These are phyloP conservation scores for Epichloe gansuensis DNA, from an alignment of 2,329 filamentous ascomycete genomes.

Conservation along the genomic window DNA sequence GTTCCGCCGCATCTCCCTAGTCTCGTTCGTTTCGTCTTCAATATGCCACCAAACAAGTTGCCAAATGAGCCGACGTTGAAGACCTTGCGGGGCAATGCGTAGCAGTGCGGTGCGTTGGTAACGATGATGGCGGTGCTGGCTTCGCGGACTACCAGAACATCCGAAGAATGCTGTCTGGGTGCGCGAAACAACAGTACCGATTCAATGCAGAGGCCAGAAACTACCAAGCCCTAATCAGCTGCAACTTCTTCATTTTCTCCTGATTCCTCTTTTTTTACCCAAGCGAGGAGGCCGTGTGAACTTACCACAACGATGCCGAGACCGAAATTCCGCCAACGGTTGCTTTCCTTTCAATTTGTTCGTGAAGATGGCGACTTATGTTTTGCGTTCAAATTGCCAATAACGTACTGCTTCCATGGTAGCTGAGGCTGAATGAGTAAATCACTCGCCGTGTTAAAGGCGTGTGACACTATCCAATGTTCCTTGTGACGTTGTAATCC, in stretches of 20 bases:
- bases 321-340: slow-evolving; percentile 24
- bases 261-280: neutral
- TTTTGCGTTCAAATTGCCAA: too few relatives aligned
- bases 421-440: slow-evolving; percentile 1
- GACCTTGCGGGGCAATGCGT: slow-evolving; percentile 7
- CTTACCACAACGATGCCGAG: slow-evolving; percentile 33
- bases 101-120: slow-evolving; percentile 34
- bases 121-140: slow-evolving; percentile 39
- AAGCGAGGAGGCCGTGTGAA: neutral
- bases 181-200: slow-evolving; percentile 31
- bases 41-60: neutral
- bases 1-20: neutral
- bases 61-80: slow-evolving; percentile 3
- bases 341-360: slow-evolving; percentile 7
- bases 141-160: slow-evolving; percentile 43
- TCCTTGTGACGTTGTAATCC: slow-evolving; percentile 1
- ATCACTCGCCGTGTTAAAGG: slow-evolving; percentile 3
- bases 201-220: slow-evolving; percentile 29
- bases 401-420: slow-evolving; percentile 4
- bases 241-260: neutral
- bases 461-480: slow-evolving; percentile 1
- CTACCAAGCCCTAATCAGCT: neutral
- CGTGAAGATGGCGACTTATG: neutral
- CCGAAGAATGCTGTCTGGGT: slow-evolving; percentile 17
- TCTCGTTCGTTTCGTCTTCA: neutral